Conservation (phyloP, 176 grass and related monocot genomes). For the Raddia distichophylla region DNA sequence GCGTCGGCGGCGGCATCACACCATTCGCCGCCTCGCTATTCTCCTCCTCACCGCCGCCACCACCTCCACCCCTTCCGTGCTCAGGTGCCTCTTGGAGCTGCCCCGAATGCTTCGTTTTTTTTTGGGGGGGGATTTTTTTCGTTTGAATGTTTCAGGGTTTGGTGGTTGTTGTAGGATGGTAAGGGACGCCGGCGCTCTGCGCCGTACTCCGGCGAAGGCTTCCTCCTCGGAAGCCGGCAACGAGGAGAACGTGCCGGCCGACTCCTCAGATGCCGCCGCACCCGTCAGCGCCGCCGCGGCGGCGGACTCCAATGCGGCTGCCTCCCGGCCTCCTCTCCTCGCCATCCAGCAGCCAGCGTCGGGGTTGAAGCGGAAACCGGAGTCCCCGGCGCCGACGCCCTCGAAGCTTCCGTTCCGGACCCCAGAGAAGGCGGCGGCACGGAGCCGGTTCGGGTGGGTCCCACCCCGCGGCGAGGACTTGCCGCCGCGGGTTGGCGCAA, state of each 20-base stretch:
- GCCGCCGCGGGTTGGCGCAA: slow-evolving; percentile 40
- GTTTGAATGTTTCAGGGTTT: not conserved
- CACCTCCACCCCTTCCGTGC: slow-evolving; percentile 26
- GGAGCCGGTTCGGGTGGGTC: slow-evolving; percentile 76
- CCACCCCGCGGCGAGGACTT: slow-evolving; percentile 41
- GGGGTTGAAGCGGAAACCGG: slow-evolving; percentile 67
- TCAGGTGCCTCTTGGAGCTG: slow-evolving; percentile 35
- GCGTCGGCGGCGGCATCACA: not conserved
- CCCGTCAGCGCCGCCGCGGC: not conserved
- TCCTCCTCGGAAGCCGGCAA: slow-evolving; percentile 42
- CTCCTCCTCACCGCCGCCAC: slow-evolving; percentile 48
- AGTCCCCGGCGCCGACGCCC: slow-evolving; percentile 56
- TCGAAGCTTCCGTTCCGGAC: slow-evolving; percentile 72
- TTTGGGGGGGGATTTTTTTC: not conserved
- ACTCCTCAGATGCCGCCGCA: slow-evolving; percentile 1
- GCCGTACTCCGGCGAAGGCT: slow-evolving; percentile 45
- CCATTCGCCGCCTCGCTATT: slow-evolving; percentile 48
- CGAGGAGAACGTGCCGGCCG: slow-evolving; percentile 63
- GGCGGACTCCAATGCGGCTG: not conserved
- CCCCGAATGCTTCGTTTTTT: not conserved
- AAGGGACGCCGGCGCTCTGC: slow-evolving; percentile 53
- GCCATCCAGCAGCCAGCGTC: slow-evolving; percentile 47
- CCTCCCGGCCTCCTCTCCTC: slow-evolving; percentile 40
- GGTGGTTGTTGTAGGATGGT: slow-evolving; percentile 50
- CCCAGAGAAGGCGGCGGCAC: slow-evolving; percentile 63